Percentiles rank a stretch among this genome's conserved stretches.
phyloP scores from a whole-genome alignment of 441 rosid species.

The Mallotus japonicus region DNA sequence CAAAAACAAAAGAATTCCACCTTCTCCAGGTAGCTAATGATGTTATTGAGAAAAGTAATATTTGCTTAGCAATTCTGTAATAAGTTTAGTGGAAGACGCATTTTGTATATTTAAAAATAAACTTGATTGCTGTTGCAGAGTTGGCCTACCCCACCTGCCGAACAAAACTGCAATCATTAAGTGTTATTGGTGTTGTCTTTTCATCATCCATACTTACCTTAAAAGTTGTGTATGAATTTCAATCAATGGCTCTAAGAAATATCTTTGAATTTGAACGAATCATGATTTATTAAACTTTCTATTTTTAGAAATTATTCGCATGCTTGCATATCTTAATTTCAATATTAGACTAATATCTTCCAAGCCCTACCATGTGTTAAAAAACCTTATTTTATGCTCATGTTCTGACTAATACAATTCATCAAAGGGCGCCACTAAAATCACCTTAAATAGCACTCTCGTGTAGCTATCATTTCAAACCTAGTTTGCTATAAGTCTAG shows the following conservation, averaged over 20 bases:
- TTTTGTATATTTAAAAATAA: conserved; percentile 26
- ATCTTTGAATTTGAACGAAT: conserved; percentile 10
- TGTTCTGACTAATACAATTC: background rate
- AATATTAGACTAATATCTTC: conserved; percentile 21
- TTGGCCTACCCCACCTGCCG: conserved; percentile 4
- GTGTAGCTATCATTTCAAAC: background rate
- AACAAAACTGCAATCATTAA: conserved; percentile 21
- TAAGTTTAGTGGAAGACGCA: conserved; percentile 51
- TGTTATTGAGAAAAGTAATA: background rate
- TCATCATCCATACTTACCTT: conserved; percentile 30
- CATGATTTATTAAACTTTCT: conserved; percentile 21
- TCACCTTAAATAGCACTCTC: conserved; percentile 37
- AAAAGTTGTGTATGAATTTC: conserved; percentile 11
- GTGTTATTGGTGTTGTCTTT: conserved; percentile 40
- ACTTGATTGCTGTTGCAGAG: conserved; percentile 4
- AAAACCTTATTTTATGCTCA: conserved; percentile 15
- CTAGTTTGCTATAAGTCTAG: background rate
- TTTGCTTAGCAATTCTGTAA: background rate
- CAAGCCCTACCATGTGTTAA: conserved; percentile 27
- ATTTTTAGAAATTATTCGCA: conserved; percentile 42
- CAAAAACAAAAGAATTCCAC: too few relatives aligned
- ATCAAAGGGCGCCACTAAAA: conserved; percentile 20
- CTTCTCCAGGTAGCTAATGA: background rate
- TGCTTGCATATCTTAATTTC: conserved; percentile 17
- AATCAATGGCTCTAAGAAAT: conserved; percentile 31